These are phyloP conservation scores for Sparassis latifolia DNA, from an alignment of 1,284 basidiomycete genomes.

Conservation along the genomic window DNA sequence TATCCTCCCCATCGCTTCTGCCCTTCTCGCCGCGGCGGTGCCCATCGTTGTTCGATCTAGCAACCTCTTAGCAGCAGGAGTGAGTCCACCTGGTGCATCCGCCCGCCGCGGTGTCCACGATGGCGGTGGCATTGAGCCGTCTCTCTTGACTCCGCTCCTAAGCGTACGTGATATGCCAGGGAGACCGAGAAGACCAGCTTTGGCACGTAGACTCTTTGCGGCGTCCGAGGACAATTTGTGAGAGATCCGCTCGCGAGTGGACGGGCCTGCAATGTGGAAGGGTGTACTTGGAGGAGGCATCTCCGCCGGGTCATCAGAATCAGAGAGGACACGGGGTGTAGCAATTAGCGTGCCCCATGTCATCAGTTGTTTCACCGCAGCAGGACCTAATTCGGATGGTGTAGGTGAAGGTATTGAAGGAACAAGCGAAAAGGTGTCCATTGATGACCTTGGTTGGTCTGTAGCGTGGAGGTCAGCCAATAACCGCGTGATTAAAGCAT, in stretches of 20 bases:
- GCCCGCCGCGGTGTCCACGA: conserved; percentile 59
- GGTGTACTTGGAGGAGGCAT: conserved; percentile 47
- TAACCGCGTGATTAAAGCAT: neutral
- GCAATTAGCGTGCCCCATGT: conserved; percentile 88
- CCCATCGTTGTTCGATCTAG: conserved; percentile 66
- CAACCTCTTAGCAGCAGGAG: conserved; percentile 73
- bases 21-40: conserved; percentile 52
- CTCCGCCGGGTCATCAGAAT: conserved; percentile 45
- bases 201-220: conserved; percentile 60
- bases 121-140: conserved; percentile 64
- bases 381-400: conserved; percentile 69
- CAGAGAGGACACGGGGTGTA: conserved; percentile 78
- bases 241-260: conserved; percentile 71
- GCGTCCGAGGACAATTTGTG: conserved; percentile 73
- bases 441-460: conserved; percentile 58
- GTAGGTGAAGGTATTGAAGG: conserved; percentile 84
- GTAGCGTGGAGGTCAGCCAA: conserved; percentile 7
- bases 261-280: conserved; percentile 67
- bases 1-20: conserved; percentile 60
- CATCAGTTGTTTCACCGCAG: conserved; percentile 81
- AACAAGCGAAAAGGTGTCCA: conserved; percentile 63
- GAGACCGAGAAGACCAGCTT: conserved; percentile 50
- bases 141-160: conserved; percentile 25
- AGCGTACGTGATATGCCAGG: conserved; percentile 29
- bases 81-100: conserved; percentile 63